Base-by-base conservation (phyloP, 768 basidiomycete genomes). In the Vishniacozyma victoriae region DNA sequence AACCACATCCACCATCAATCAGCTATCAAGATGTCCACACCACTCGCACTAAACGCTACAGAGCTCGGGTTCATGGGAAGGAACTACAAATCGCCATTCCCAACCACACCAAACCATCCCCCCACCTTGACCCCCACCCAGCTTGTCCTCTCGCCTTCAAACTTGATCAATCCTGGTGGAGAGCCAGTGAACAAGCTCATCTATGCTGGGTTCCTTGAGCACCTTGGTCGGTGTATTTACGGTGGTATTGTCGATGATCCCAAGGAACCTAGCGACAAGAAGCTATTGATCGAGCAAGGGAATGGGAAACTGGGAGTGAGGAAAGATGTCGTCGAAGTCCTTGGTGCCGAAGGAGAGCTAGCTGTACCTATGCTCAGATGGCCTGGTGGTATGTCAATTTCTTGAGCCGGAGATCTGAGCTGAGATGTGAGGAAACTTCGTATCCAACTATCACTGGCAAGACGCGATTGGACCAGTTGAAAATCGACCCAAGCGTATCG, bases 201-300 rank as follows among this genome's bases (percentile, higher is more conserved):
- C 57, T 82, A 79, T 62, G 79, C 78, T 22, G 80, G 81, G 2
- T 83, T 82, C 67, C 77, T 80, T 7, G 81, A 82, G 60, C 80
- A 82, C 54, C 76, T 82, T 68, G 81, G 67, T 15, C 33, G 69
- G 35, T 64, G 62, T 37, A 66, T 67, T 40, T 69, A 70, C 35
- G 67, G 71, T 4, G 71, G 69, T 16, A 62, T 70, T 22, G 67
- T 70, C 35, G 71, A 72, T 50, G 50, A 63, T 37, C 66, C 62
- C 5, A 54, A 54, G 31, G 44, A 45, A 5, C 69, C 71, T 2
- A 56, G 52, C 22, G 59, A 58, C 0, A 20, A 35, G 18, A 38
- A 57, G 7, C 27, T 70, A 33, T 44, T 70, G 35, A 52, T 53
- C 14, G 47, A 48, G 35, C 68, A 71, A 41, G 58, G 74, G 75